Percentiles rank a stretch among this genome's conserved stretches.
Conservation (phyloP, 2,329 filamentous ascomycete species). For the Trichoderma guizhouense region DNA sequence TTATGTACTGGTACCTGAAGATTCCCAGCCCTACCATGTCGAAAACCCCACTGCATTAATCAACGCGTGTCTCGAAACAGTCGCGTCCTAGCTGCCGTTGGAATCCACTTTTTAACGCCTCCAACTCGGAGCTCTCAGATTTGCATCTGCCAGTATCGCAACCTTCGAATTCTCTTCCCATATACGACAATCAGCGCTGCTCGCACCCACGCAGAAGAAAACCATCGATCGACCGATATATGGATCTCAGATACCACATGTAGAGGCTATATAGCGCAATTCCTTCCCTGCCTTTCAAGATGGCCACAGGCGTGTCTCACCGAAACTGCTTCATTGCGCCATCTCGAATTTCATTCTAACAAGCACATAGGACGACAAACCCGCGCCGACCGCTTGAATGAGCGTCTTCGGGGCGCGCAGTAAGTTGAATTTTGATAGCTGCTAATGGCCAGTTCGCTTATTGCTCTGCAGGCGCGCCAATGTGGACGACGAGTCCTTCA, state of each 20-base stretch:
- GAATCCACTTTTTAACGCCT: neutral
- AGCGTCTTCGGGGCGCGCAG: conserved; percentile 64
- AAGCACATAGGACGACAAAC: conserved; percentile 38
- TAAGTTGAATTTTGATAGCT: conserved; percentile 34
- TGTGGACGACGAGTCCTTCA: conserved; percentile 57
- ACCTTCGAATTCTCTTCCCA: neutral
- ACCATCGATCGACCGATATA: neutral
- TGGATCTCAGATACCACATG: conserved; percentile 4
- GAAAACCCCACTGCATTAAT: neutral
- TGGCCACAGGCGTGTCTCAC: conserved; percentile 35
- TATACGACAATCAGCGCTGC: neutral
- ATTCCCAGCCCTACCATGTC: neutral
- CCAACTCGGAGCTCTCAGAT: neutral
- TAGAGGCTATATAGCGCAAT: neutral
- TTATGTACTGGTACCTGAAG: neutral
- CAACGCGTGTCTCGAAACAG: conserved; percentile 19
- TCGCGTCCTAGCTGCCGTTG: conserved; percentile 10
- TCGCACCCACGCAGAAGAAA: neutral
- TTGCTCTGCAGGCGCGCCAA: conserved; percentile 46
- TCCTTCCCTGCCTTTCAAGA: conserved; percentile 21
- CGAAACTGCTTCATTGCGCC: neutral
- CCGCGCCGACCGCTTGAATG: conserved; percentile 60
- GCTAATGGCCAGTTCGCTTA: neutral
- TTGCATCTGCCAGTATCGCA: neutral
- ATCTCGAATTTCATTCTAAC: neutral